A percentile compares a stretch with the other conserved stretches of the same genome.
phyloP scores from a whole-genome alignment of 805 yeast genomes.

The Metschnikowia picachoensis region DNA sequence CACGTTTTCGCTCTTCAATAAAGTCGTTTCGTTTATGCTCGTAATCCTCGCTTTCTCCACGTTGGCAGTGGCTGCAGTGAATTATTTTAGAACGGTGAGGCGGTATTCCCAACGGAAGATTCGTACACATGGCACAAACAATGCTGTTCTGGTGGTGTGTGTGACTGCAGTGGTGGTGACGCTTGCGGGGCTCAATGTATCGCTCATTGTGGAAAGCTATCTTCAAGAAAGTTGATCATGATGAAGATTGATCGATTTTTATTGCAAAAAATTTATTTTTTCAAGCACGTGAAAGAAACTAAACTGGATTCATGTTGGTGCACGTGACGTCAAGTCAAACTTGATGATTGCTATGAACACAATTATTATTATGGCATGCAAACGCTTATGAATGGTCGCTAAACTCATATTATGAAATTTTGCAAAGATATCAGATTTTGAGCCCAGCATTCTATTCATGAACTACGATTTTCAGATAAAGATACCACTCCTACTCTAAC shows the following conservation, averaged over 20 bases:
- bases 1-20: constrained; percentile 10
- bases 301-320: too few relatives aligned
- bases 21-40: constrained; percentile 33
- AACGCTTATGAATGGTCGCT: too few relatives aligned
- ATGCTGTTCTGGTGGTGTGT: constrained; percentile 29
- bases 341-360: too few relatives aligned
- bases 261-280: too few relatives aligned
- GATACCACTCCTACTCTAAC: too few relatives aligned
- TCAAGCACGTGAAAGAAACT: too few relatives aligned
- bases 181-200: constrained; percentile 33
- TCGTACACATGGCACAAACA: constrained; percentile 31
- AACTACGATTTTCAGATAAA: too few relatives aligned
- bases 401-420: too few relatives aligned
- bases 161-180: constrained; percentile 33
- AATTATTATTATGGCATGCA: too few relatives aligned
- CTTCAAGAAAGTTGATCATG: background rate
- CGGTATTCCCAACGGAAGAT: constrained; percentile 42
- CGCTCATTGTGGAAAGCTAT: constrained; percentile 21
- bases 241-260: background rate
- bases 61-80: constrained; percentile 35
- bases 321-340: too few relatives aligned
- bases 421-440: too few relatives aligned
- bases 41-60: constrained; percentile 36
- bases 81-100: constrained; percentile 43
- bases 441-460: too few relatives aligned